Evolutionary conservation across 225 moss, liverwort and hornwort genomes (phyloP), one percentile per base, ranked within the genome.

Genomic region (Sphagnum tenellum): DNA sequence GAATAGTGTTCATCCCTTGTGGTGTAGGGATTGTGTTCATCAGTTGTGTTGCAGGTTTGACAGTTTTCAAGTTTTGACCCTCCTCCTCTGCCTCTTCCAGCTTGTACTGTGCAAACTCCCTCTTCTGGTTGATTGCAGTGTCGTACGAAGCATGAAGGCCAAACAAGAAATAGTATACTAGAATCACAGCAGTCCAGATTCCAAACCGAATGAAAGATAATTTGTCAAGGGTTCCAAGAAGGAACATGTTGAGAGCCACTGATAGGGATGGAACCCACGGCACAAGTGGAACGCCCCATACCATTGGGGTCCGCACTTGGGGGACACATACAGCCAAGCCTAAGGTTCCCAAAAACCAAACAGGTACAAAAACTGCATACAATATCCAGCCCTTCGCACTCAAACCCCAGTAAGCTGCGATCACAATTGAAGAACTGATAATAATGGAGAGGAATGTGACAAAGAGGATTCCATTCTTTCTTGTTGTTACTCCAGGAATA

Each of bases 71-170:
- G 29, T 29, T 29, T 29, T 29, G 29, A 29, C 29, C 29, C 29
- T 29, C 29, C 29, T 29, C 29, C 29, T 29, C 29, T 29, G 29
- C 29, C 29, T 29, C 29, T 29, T 29, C 29, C 29, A 29, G 29
- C 29, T 29, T 29, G 29, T 29, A 29, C 29, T 29, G 29, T 29
- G 29, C 29, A 29, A 29, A 1, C 29, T 29, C 29, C 29, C 29
- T 29, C 29, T 29, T 29, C 29, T 29, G 29, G 29, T 29, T 29
- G 29, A 62, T 3, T 10, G 71, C 77, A 2, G 78, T 70, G 49
- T 79, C 77, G 2, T 74, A 62, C 2, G 85, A 82, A 50, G 82
- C 70, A 66, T 82, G 74, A 69, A 86, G 46, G 12, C 85, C 85
- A 29, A 76, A 58, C 0, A 82, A 69, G 3, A 70, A 14, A 7